phyloP scores from a whole-genome alignment of 2,329 filamentous ascomycete genomes.

The Penicillium sp. region DNA sequence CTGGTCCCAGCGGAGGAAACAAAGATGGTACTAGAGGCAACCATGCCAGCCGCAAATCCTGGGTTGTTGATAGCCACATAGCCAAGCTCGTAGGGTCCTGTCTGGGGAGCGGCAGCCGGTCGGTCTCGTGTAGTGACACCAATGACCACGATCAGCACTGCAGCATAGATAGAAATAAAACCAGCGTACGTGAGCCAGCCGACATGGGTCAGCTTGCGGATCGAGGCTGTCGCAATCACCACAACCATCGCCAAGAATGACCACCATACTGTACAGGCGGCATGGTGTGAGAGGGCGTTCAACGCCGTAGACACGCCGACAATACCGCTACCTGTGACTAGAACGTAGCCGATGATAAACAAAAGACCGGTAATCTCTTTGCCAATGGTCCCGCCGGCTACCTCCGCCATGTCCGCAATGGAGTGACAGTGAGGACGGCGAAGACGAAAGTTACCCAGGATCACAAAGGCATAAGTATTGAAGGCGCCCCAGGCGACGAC shows the following conservation, averaged over 20 bases:
- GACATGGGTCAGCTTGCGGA: conserved; percentile 60
- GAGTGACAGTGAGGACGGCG: conserved; percentile 52
- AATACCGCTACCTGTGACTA: conserved; percentile 58
- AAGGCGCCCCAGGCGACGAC: conserved; percentile 50
- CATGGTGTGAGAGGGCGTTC: conserved; percentile 60
- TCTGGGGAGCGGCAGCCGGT: conserved; percentile 61
- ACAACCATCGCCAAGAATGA: conserved; percentile 53
- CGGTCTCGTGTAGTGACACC: conserved; percentile 56
- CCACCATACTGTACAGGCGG: conserved; percentile 60
- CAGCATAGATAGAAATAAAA: conserved; percentile 59
- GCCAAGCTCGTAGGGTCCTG: conserved; percentile 59
- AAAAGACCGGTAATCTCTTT: conserved; percentile 56
- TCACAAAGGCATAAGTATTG: conserved; percentile 50
- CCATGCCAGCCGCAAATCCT: conserved; percentile 59
- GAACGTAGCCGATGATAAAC: conserved; percentile 59
- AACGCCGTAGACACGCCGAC: conserved; percentile 59
- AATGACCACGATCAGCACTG: conserved; percentile 58
- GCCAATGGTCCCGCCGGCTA: conserved; percentile 54
- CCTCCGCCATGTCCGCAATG: conserved; percentile 59
- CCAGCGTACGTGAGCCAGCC: conserved; percentile 63
- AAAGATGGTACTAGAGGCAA: conserved; percentile 59
- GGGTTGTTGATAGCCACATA: conserved; percentile 58
- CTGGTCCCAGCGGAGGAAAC: conserved; percentile 59
- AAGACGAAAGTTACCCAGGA: conserved; percentile 53
- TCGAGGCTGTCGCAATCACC: conserved; percentile 37